Evolutionary conservation across 441 rosid species (phyloP).

Genomic region (Pelargonium citronellum): DNA sequence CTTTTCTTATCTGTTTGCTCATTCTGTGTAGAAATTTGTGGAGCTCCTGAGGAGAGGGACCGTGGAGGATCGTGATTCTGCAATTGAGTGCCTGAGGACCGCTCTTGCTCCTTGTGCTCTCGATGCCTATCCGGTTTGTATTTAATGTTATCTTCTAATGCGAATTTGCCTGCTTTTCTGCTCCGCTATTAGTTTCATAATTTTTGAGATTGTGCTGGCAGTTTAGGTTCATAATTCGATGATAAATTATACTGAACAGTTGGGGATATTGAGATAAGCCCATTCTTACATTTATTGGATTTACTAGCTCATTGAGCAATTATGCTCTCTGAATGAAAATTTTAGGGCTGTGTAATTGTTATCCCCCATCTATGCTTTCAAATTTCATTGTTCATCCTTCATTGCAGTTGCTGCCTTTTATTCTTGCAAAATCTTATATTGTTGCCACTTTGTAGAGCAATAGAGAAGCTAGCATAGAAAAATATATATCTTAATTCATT

Average conservation of each 20-base stretch:
- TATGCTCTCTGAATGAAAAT: neutral
- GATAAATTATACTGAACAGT: neutral
- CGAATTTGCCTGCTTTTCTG: slow-evolving; percentile 8
- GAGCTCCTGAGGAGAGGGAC: slow-evolving; percentile 83
- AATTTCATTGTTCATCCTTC: neutral
- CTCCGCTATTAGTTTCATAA: neutral
- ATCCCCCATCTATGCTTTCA: neutral
- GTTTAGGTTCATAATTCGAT: neutral
- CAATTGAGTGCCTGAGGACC: slow-evolving; percentile 69
- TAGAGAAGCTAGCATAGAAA: neutral
- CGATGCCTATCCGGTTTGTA: slow-evolving; percentile 78
- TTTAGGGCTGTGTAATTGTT: neutral
- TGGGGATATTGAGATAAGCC: neutral
- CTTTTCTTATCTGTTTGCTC: slow-evolving; percentile 6
- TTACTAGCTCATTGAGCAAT: neutral
- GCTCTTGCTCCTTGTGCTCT: slow-evolving; percentile 93
- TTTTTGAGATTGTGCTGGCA: neutral
- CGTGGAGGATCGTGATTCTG: slow-evolving; percentile 49
- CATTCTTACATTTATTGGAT: neutral
- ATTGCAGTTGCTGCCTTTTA: neutral
- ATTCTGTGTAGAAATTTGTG: slow-evolving; percentile 59
- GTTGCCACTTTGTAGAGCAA: neutral
- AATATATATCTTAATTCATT: neutral
- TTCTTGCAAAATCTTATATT: too few species aligned
- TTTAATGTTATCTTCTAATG: neutral